Conservation (phyloP, 2,329 filamentous ascomycete genomes). For the Xylaria sp. region DNA sequence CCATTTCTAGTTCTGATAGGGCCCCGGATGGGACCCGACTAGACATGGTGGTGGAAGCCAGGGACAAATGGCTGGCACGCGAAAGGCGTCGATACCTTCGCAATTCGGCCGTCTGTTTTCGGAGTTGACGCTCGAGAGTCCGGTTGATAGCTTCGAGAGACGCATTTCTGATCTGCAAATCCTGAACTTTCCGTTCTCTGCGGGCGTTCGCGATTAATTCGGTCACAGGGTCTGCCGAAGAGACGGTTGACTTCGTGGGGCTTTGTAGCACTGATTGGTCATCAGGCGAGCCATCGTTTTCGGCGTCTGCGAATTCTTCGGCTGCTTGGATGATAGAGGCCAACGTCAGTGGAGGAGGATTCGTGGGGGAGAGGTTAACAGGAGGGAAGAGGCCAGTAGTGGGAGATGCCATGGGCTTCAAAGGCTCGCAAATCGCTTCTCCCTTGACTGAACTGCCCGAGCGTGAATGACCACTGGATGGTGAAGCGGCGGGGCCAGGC, state of each 20-base stretch:
- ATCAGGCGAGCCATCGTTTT: conserved; percentile 47
- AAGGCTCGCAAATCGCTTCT: conserved; percentile 36
- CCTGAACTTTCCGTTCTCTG: conserved; percentile 92
- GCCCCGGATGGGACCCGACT: conserved; percentile 57
- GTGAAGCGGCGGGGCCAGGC: conserved; percentile 56
- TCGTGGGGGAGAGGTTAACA: conserved; percentile 48
- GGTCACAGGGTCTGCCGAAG: conserved; percentile 70
- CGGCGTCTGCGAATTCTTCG: conserved; percentile 58
- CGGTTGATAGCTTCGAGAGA: conserved; percentile 95
- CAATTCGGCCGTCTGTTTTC: conserved; percentile 89
- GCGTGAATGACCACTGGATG: conserved; percentile 54
- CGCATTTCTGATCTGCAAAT: conserved; percentile 95
- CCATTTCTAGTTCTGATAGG: conserved; percentile 55
- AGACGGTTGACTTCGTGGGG: conserved; percentile 65
- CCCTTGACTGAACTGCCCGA: conserved; percentile 51
- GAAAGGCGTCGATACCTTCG: conserved; percentile 88
- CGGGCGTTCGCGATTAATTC: conserved; percentile 89
- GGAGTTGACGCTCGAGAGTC: conserved; percentile 87
- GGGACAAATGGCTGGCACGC: conserved; percentile 78
- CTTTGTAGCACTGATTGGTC: conserved; percentile 59
- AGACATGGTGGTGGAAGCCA: conserved; percentile 59
- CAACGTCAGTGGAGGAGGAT: conserved; percentile 58
- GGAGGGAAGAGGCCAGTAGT: conserved; percentile 48
- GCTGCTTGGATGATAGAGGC: conserved; percentile 66
- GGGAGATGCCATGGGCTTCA: conserved; percentile 45